These are phyloP conservation scores for Aspergillus uvarum DNA, from an alignment of 2,329 filamentous ascomycete species.

Conservation along the genomic window DNA sequence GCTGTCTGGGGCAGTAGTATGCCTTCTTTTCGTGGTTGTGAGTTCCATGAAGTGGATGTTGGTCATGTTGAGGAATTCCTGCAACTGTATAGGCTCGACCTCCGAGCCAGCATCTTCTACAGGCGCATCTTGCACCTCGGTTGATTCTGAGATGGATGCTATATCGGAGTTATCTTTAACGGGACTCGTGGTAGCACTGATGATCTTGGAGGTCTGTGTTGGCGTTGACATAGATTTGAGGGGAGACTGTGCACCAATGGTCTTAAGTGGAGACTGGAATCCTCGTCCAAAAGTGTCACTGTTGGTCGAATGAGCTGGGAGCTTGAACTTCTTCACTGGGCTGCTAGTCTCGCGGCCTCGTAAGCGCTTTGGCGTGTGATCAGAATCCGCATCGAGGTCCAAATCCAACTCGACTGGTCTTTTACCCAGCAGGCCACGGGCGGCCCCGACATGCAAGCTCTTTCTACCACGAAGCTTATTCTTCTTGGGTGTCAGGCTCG, in stretches of 20 bases:
- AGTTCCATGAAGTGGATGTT: constrained; percentile 98
- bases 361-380: constrained; percentile 61
- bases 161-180: constrained; percentile 26
- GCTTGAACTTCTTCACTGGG: constrained; percentile 71
- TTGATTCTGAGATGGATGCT: constrained; percentile 41
- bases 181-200: constrained; percentile 38
- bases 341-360: constrained; percentile 67
- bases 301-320: constrained; percentile 68
- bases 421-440: constrained; percentile 71
- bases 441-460: constrained; percentile 73
- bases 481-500: constrained; percentile 74
- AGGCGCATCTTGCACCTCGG: constrained; percentile 48
- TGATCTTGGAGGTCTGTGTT: constrained; percentile 41
- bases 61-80: constrained; percentile 92
- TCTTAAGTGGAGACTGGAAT: constrained; percentile 50
- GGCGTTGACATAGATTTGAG: constrained; percentile 55
- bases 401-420: constrained; percentile 69
- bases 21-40: constrained; percentile 89
- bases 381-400: constrained; percentile 59
- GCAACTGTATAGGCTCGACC: constrained; percentile 70
- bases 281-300: constrained; percentile 64
- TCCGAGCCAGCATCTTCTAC: constrained; percentile 48
- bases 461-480: constrained; percentile 66
- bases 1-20: constrained; percentile 68
- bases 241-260: constrained; percentile 46